Base-by-base conservation (phyloP, 768 basidiomycete species). In the Lanmaoa rubissima region DNA sequence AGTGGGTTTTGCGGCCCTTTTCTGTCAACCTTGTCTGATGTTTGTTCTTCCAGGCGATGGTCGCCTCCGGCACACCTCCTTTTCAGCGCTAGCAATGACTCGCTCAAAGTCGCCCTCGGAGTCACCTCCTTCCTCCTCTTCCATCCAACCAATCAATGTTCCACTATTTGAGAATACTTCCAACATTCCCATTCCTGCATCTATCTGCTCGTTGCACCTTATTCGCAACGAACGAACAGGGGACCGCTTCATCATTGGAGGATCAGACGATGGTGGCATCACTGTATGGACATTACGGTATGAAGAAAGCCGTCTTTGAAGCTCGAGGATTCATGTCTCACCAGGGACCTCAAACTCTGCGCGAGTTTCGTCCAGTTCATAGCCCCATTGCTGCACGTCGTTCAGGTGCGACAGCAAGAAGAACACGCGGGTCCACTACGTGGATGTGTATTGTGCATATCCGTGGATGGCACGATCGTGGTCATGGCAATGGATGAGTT, bases 381-480 rank as follows among this genome's bases (percentile, higher is more conserved):
- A 4, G 78, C 82, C 1, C 86, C 87, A 1, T 78, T 97, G 12
- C 61, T 69, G 11, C 73, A 78, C 14, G 83, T 90, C 24, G 71
- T 89, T 2, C 79, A 82, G 55, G 74, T 92, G 40, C 61, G 69
- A 46, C 67, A 69, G 39, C 73, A 75, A 8, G 76, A 80, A 32
- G 79, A 82, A 19, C 72, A 74, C 16, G 75, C 75, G 2, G 85
- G 86, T 1, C 78, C 84, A 7, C 67, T 95, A 24, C 77, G 78
- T 44, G 88, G 85, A 4, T 89, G 87, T 66, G 74, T 83, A 3
- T 67, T 96, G 12, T 93, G 90, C 63, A 69, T 92, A 8, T 82
- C 93, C 1, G 66, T 75, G 31, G 91, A 93, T 63, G 92, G 94
- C 1, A 92, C 93, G 2, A 82, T 94, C 57, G 92, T 86, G 0